phyloP scores from a whole-genome alignment of 495 filamentous ascomycete genomes.

The Patellaria atrata region DNA sequence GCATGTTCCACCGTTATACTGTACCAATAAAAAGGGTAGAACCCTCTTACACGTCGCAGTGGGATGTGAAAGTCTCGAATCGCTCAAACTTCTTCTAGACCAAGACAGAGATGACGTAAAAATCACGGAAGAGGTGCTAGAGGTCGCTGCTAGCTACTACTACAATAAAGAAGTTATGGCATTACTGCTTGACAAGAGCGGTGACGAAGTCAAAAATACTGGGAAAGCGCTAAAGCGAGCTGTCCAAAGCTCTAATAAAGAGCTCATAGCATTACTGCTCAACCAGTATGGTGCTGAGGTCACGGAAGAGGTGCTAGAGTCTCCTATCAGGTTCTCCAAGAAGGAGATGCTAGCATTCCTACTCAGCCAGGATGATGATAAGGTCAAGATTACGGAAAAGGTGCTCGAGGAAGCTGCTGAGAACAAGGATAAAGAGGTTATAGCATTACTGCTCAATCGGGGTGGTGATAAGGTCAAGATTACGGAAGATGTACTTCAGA shows the following conservation, averaged over 20 bases:
- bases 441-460: slow-evolving; percentile 1
- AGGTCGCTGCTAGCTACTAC: slow-evolving; percentile 4
- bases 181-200: not conserved
- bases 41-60: not conserved
- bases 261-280: slow-evolving; percentile 1
- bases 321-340: no score
- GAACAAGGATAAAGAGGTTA: not conserved
- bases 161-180: slow-evolving; percentile 2
- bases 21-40: not conserved
- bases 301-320: slow-evolving; percentile 4
- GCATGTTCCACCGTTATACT: not conserved
- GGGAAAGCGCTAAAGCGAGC: slow-evolving; percentile 4
- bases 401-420: not conserved
- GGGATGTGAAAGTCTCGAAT: slow-evolving; percentile 1
- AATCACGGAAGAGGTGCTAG: slow-evolving; percentile 4
- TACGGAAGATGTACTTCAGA: slow-evolving; percentile 4
- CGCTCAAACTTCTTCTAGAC: not conserved
- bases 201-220: slow-evolving; percentile 2
- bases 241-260: slow-evolving; percentile 2
- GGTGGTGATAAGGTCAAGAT: slow-evolving; percentile 1
- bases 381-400: not conserved
- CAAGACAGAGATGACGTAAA: slow-evolving; percentile 1
- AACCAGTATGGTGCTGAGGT: slow-evolving; percentile 1
- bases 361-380: no score
- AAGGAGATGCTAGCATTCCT: no score